Base-by-base conservation (phyloP, 1,139 yeast genomes). In the Zygosaccharomyces sapae region DNA sequence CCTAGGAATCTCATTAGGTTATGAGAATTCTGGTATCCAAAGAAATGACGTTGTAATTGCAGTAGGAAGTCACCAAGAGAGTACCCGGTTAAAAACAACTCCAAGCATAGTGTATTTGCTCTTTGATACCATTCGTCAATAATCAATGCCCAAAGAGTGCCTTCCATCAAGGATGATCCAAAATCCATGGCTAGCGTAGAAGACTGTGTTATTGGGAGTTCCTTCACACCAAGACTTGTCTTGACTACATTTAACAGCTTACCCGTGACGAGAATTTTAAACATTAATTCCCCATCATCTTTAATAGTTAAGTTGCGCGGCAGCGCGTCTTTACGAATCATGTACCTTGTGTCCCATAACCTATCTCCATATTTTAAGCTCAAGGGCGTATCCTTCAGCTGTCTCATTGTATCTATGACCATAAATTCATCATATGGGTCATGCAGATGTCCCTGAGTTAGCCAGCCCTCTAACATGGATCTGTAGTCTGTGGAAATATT, bases 391-490 rank as follows among this genome's bases (percentile, higher is more conserved):
- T 52, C 49, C 65, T 69, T 47, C 58, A 63, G 49, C 34, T 55
- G 47, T 43, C 55, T 51, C 55, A 57, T 56, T 4, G 65, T 67
- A 37, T 70, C 65, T 8, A 80, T 75, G 9, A 92, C 79, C 62
- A 90, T 69, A 62, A 94, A 94, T 65, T 94, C 99, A 40, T 83
- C 81, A 58, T 80, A 81, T 0, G 88, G 89, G 58, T 94, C 98
- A 52, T 78, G 76, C 7, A 92, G 73, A 3, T 73, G 72, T 0
- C 99, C 99, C 46, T 75, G 72, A 10, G 76, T 74, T 19, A 92
- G 71, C 98, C 98, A 94, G 25, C 71, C 66, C 55, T 85, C 83
- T 16, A 94, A 71, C 81, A 86, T 85, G 1, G 57, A 57, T 20
- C 88, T 72, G 60, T 88, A 92, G 36, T 81, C 82, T 27, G 57